A percentile compares a stretch with the other conserved stretches of the same genome.
phyloP scores from a whole-genome alignment of 1,139 yeast species.

The Kodamaea sp. region DNA sequence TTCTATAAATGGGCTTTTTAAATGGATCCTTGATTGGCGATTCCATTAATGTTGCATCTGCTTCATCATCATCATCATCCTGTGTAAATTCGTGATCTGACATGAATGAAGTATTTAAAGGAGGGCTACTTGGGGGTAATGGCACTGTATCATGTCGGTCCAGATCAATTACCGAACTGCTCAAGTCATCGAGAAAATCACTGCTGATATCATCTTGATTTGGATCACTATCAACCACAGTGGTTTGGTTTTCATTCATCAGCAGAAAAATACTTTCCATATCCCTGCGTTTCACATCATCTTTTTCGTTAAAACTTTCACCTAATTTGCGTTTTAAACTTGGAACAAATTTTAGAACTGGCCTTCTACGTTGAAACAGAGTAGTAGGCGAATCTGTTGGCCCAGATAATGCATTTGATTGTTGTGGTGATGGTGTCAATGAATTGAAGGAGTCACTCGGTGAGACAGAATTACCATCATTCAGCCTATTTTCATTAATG shows the following conservation, averaged over 20 bases:
- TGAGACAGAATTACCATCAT: not conserved
- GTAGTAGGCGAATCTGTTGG: no score
- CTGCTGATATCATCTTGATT: slow-evolving; percentile 12
- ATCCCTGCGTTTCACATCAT: slow-evolving; percentile 39
- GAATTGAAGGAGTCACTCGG: slow-evolving; percentile 16
- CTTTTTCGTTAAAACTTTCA: slow-evolving; percentile 45
- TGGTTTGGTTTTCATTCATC: slow-evolving; percentile 2
- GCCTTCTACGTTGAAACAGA: slow-evolving; percentile 12
- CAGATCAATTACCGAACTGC: slow-evolving; percentile 7
- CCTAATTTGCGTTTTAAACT: slow-evolving; percentile 45
- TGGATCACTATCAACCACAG: slow-evolving; percentile 7
- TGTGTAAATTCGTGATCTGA: slow-evolving; percentile 16
- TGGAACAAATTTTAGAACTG: slow-evolving; percentile 27
- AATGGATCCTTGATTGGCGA: slow-evolving; percentile 3
- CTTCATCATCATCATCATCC: slow-evolving; percentile 19
- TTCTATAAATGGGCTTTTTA: slow-evolving; percentile 11
- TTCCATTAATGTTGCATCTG: slow-evolving; percentile 11
- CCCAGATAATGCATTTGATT: not conserved
- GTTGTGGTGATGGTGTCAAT: slow-evolving; percentile 5
- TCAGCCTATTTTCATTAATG: slow-evolving; percentile 18
- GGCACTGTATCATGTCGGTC: not conserved
- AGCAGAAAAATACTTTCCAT: slow-evolving; percentile 10
- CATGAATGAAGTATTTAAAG: slow-evolving; percentile 3
- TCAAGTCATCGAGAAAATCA: slow-evolving; percentile 8
- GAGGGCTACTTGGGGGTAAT: slow-evolving; percentile 11